Evolutionary conservation across 371 early-diverging fungal species (phyloP).

Genomic region (Mucor indicus): DNA sequence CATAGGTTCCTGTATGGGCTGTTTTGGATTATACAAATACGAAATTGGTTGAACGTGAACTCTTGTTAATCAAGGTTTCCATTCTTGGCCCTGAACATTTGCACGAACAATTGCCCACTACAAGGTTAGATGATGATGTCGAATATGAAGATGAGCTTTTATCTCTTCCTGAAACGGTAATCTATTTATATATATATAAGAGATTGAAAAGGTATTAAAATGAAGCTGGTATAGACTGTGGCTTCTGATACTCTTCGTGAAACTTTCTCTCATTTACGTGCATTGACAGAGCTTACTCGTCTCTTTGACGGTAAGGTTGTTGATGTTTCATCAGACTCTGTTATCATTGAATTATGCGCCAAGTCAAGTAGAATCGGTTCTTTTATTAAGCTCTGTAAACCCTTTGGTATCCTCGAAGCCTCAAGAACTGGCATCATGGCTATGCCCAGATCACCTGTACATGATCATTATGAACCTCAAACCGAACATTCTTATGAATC

Average conservation of each 20-base stretch:
- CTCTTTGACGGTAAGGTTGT: conserved; percentile 87
- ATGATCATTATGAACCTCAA: conserved; percentile 65
- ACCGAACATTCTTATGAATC: conserved; percentile 49
- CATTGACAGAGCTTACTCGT: conserved; percentile 77
- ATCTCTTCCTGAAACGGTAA: conserved; percentile 25
- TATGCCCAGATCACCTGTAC: conserved; percentile 86
- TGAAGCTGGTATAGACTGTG: too few relatives aligned
- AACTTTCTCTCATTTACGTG: conserved; percentile 76
- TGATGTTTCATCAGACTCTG: conserved; percentile 84
- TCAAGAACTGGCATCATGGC: conserved; percentile 94
- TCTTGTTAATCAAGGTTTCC: conserved; percentile 88
- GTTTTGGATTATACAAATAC: conserved; percentile 91
- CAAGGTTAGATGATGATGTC: conserved; percentile 36
- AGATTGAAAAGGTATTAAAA: too few relatives aligned
- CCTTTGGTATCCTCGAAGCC: conserved; percentile 93
- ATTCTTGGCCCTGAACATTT: conserved; percentile 76
- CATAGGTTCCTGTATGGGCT: conserved; percentile 95
- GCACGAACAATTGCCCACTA: conserved; percentile 46
- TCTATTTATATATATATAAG: too few relatives aligned
- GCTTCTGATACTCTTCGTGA: conserved; percentile 58
- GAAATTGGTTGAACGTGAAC: conserved; percentile 85
- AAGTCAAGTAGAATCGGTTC: conserved; percentile 86
- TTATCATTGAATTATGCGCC: conserved; percentile 84
- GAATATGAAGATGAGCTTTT: conserved; percentile 49
- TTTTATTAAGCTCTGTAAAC: conserved; percentile 87